phyloP scores from a whole-genome alignment of 1,139 yeast genomes.

The Kodamaea suecica region DNA sequence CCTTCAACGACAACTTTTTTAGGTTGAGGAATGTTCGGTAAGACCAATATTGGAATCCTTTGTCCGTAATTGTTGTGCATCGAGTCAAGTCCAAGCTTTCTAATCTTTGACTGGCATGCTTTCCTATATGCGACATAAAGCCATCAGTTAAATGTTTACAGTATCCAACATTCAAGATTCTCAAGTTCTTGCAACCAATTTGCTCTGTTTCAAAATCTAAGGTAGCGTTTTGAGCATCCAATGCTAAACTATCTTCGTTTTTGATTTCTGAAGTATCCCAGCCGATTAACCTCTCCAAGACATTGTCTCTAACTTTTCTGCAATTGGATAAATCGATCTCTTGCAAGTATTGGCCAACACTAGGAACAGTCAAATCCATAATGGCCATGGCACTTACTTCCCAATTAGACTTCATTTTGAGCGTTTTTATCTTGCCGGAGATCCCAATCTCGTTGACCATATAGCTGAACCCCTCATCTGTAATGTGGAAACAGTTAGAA shows the following conservation, averaged over 20 bases:
- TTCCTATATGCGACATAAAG: constrained; percentile 61
- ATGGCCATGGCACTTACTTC: constrained; percentile 77
- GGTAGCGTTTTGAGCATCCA: constrained; percentile 11
- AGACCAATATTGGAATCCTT: constrained; percentile 67
- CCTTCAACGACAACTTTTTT: constrained; percentile 53
- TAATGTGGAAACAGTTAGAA: constrained; percentile 71
- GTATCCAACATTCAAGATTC: constrained; percentile 56
- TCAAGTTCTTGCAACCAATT: constrained; percentile 59
- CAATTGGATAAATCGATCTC: constrained; percentile 70
- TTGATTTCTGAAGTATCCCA: constrained; percentile 30
- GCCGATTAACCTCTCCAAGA: constrained; percentile 63
- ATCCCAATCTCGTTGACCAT: constrained; percentile 70
- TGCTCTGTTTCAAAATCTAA: constrained; percentile 13
- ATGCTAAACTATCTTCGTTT: constrained; percentile 9
- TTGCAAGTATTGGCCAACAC: constrained; percentile 56
- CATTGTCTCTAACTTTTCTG: constrained; percentile 68
- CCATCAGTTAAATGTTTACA: constrained; percentile 73
- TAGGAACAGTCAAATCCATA: constrained; percentile 68
- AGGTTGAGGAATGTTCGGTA: constrained; percentile 52
- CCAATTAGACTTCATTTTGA: constrained; percentile 72
- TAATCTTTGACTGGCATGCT: constrained; percentile 53
- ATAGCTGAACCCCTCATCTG: constrained; percentile 70
- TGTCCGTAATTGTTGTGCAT: constrained; percentile 75
- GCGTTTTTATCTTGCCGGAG: constrained; percentile 51
- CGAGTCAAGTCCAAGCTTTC: constrained; percentile 62